Percentiles rank a stretch among this genome's conserved stretches.
Conservation (phyloP, 2,329 filamentous ascomycete species). For the Fusarium dlaminii region DNA sequence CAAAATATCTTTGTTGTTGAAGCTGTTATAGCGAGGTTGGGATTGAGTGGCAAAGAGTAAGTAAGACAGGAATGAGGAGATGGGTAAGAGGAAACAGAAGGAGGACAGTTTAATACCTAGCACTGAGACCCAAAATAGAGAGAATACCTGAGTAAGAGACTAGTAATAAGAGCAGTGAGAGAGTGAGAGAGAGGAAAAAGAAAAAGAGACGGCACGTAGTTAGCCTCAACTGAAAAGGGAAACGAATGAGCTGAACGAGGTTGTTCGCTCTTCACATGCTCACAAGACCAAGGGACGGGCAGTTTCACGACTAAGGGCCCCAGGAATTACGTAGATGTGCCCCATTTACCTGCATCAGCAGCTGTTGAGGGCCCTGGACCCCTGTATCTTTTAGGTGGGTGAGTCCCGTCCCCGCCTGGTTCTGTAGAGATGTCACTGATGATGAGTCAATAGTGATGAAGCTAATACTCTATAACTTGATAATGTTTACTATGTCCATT, state of each 20-base stretch:
- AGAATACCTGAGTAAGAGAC: not conserved
- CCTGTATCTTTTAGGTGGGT: constrained; percentile 7
- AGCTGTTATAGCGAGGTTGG: not conserved
- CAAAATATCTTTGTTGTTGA: not conserved
- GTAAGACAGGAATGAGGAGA: not conserved
- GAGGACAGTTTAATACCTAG: constrained; percentile 3
- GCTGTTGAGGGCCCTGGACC: constrained; percentile 12
- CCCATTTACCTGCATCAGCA: constrained; percentile 22
- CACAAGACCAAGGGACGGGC: constrained; percentile 28
- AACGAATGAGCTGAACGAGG: not conserved
- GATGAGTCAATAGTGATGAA: not conserved
- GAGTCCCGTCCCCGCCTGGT: constrained; percentile 22
- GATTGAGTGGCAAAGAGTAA: not conserved
- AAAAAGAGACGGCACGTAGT: constrained; percentile 1
- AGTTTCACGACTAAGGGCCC: constrained; percentile 18
- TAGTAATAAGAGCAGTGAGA: not conserved
- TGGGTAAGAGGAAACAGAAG: constrained; percentile 2
- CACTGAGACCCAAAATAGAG: constrained; percentile 7
- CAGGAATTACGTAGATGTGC: constrained; percentile 33
- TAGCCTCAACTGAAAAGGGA: not conserved
- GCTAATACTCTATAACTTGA: not conserved
- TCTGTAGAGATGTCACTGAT: not conserved
- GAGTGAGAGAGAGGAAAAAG: not conserved
- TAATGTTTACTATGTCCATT: rapidly evolving
- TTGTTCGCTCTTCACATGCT: constrained; percentile 34